Evolutionary conservation across 2,329 filamentous ascomycete genomes (phyloP).

Genomic region (Cadophora luteo-olivacea): DNA sequence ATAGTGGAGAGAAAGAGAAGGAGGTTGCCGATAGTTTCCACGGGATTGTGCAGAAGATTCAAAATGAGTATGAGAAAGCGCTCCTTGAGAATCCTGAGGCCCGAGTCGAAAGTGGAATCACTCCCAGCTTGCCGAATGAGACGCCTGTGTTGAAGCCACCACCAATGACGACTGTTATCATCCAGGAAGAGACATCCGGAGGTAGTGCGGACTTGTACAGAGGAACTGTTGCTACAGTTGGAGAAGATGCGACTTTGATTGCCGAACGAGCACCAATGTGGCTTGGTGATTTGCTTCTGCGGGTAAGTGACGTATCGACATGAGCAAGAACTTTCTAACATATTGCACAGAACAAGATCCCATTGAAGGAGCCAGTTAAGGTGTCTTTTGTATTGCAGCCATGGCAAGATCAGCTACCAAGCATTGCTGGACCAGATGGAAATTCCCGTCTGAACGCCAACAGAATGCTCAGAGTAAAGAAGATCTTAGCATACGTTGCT

Average conservation of each 20-base stretch:
- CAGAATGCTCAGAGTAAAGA: conserved; percentile 93
- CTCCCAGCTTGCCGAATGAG: conserved; percentile 73
- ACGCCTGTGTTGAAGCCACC: conserved; percentile 80
- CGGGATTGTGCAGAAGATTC: conserved; percentile 76
- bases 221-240: conserved; percentile 81
- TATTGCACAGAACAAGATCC: conserved; percentile 72
- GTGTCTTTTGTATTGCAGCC: conserved; percentile 93
- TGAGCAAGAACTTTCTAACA: conserved; percentile 22
- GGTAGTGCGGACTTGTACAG: conserved; percentile 86
- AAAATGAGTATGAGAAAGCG: conserved; percentile 74
- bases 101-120: conserved; percentile 66
- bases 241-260: conserved; percentile 79
- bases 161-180: conserved; percentile 68
- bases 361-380: conserved; percentile 91
- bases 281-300: conserved; percentile 86
- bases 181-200: conserved; percentile 72
- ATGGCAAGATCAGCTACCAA: conserved; percentile 75
- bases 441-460: conserved; percentile 96
- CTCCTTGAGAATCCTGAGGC: conserved; percentile 60
- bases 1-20: conserved; percentile 65
- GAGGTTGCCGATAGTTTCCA: conserved; percentile 77
- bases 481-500: conserved; percentile 90
- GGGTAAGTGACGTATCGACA: conserved; percentile 51
- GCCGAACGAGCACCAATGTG: conserved; percentile 89
- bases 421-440: conserved; percentile 74